Conservation (phyloP, 139 green algal genomes). For the Chlamydomonas sp. region DNA sequence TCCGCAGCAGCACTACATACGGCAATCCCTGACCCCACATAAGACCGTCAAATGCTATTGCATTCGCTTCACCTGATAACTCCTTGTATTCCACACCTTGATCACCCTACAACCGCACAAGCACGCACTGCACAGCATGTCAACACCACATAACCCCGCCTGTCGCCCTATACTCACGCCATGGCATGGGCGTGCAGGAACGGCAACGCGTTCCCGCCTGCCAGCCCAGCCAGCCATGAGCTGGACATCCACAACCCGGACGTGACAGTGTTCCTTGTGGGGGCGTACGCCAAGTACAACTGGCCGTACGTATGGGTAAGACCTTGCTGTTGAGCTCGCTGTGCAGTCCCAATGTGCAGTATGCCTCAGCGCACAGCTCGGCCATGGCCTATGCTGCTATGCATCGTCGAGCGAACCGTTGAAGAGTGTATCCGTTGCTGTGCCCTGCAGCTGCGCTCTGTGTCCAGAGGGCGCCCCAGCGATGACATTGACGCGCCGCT, state of each 20-base stretch:
- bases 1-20: neutral
- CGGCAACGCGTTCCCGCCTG: constrained; percentile 55
- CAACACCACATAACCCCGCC: too few relatives aligned
- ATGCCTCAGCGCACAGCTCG: neutral
- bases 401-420: neutral
- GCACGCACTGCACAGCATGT: too few relatives aligned
- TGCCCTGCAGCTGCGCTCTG: constrained; percentile 55
- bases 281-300: constrained; percentile 74
- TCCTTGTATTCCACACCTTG: too few relatives aligned
- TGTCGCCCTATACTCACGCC: neutral
- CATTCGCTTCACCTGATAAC: too few relatives aligned
- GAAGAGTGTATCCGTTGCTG: neutral
- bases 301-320: constrained; percentile 75
- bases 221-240: constrained; percentile 63
- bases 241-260: constrained; percentile 68
- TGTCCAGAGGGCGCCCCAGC: neutral
- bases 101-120: too few relatives aligned
- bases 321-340: neutral
- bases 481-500: constrained; percentile 69
- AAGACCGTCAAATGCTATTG: too few relatives aligned
- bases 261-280: constrained; percentile 71
- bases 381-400: neutral
- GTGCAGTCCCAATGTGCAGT: neutral
- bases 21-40: too few relatives aligned
- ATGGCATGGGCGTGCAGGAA: neutral